Percentiles rank a stretch among this genome's conserved stretches.
phyloP scores from a whole-genome alignment of 208 protist genomes.

The Leishmania gerbilli region DNA sequence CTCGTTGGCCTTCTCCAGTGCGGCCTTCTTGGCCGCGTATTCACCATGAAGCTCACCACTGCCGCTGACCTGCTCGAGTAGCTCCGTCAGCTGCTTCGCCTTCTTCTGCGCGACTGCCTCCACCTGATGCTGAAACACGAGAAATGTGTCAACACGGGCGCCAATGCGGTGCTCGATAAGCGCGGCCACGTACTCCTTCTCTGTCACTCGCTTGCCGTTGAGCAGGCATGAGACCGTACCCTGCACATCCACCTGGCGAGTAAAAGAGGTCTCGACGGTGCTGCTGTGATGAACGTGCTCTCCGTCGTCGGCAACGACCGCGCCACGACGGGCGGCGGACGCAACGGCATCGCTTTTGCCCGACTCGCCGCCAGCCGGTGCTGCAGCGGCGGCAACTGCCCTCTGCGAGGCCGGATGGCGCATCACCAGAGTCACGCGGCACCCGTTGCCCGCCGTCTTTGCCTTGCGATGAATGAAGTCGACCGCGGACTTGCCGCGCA shows the following conservation, averaged over 20 bases:
- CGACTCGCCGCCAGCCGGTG: background rate
- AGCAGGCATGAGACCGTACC: slow-evolving; percentile 75
- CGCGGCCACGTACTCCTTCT: slow-evolving; percentile 80
- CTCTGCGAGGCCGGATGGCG: slow-evolving; percentile 27
- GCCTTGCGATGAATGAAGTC: slow-evolving; percentile 94
- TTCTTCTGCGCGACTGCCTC: slow-evolving; percentile 94
- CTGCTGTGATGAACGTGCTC: slow-evolving; percentile 4
- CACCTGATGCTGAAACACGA: slow-evolving; percentile 98
- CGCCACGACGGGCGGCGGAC: background rate
- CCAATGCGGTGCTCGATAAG: slow-evolving; percentile 86
- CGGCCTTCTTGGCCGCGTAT: slow-evolving; percentile 87
- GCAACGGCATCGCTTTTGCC: background rate
- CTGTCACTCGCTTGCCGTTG: slow-evolving; percentile 74
- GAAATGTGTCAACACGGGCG: slow-evolving; percentile 93
- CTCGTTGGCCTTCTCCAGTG: slow-evolving; percentile 80
- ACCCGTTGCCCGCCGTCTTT: slow-evolving; percentile 36
- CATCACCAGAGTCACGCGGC: slow-evolving; percentile 84
- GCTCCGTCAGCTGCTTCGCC: slow-evolving; percentile 93
- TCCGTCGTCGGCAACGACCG: slow-evolving; percentile 10
- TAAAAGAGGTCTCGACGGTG: slow-evolving; percentile 75
- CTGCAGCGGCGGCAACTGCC: slow-evolving; percentile 8
- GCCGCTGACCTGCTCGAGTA: slow-evolving; percentile 97
- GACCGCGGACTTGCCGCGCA: slow-evolving; percentile 84
- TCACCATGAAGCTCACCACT: slow-evolving; percentile 92
- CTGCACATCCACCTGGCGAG: slow-evolving; percentile 57